Base-by-base conservation (phyloP, 1,284 basidiomycete species). In the Ganoderma multipileum region DNA sequence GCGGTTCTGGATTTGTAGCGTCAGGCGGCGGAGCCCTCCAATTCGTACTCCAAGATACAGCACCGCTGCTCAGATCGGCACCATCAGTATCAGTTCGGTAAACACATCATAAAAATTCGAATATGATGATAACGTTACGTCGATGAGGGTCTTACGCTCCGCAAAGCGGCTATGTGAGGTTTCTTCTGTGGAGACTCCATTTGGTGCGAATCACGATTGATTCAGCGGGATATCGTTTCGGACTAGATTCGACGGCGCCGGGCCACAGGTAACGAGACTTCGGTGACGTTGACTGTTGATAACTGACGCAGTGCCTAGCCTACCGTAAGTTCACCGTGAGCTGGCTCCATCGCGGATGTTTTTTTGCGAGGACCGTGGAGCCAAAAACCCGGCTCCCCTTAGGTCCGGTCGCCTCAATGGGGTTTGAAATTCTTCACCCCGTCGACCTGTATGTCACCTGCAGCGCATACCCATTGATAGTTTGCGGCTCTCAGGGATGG, bases 231-330 rank as follows among this genome's bases (percentile, higher is more conserved):
- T 11, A 23, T 38, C 20, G 18, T 7, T 38, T 12, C 23, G 42
- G 6, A 8, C 12, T 11, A 14, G n/a, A 16, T 23, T 39, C 4
- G 23, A 50, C 9, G 8, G n/a, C 44, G 28, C n/a, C n/a, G n/a
- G n/a, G n/a, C n/a, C n/a, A n/a, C 23, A 30, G 12, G 42, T 14
- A 63, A 44, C 39, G 59, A 39, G 26, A 58, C 33, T 44, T 4
- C 78, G 50, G 72, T 70, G 33, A 91, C 85, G 44, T 87, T 89
- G 30, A 92, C 88, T 8, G 33, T 33, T 33, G 33, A 33, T 8
- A 30, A 84, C 83, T 1, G 82, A 90, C 91, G 74, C 92, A 93
- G 1, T 91, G 91, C 76, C 91, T 92, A 63, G 86, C 83, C 91
- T 93, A 72, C 52, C 57, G 50, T 72, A 7, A 11, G 12, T 1